Conservation (phyloP, 208 protist species). For the Acanthamoeba culbertsoni region DNA sequence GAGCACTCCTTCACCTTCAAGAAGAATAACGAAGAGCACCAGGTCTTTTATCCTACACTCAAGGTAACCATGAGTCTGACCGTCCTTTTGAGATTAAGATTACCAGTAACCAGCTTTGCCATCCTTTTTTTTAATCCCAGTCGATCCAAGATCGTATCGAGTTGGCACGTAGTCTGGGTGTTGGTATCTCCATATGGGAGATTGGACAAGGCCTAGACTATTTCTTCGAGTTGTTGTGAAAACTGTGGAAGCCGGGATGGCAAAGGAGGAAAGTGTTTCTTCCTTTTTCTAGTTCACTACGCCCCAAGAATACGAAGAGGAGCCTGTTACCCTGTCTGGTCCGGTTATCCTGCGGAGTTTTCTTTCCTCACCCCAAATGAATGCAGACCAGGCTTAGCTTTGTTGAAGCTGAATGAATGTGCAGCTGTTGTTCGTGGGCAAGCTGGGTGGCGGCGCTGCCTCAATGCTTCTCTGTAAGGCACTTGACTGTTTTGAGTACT, state of each 20-base stretch:
- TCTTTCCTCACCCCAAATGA: too few species aligned
- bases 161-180: constrained; percentile 1
- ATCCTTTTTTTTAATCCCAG: background rate
- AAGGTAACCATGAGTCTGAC: background rate
- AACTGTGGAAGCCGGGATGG: background rate
- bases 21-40: constrained; percentile 4
- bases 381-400: too few species aligned
- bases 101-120: background rate
- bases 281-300: background rate
- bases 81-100: background rate
- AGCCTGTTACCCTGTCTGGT: too few species aligned
- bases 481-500: too few species aligned
- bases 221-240: constrained; percentile 48
- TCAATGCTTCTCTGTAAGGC: too few species aligned
- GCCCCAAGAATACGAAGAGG: too few species aligned
- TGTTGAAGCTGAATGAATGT: too few species aligned
- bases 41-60: background rate
- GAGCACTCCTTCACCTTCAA: constrained; percentile 30
- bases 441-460: too few species aligned
- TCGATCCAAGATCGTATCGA: background rate
- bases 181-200: constrained; percentile 50
- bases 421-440: too few species aligned
- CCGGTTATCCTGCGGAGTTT: too few species aligned
- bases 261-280: constrained; percentile 31
- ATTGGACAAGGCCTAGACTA: constrained; percentile 63